These are phyloP conservation scores for Suillus variegatus DNA, from an alignment of 768 basidiomycete species.

Conservation along the genomic window DNA sequence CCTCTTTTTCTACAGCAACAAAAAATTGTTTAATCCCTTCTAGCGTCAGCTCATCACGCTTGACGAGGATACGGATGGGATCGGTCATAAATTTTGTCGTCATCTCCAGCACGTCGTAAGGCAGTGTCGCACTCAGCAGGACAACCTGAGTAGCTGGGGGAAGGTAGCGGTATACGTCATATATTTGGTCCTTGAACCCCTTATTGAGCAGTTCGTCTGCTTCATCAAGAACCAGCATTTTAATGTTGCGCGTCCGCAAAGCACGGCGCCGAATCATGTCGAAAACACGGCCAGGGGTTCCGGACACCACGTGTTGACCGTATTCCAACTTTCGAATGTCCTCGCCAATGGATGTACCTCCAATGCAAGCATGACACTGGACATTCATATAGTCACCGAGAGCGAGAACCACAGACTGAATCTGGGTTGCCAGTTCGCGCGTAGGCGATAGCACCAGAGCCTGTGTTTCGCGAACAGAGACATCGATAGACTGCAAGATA, in stretches of 20 bases:
- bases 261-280: conserved; percentile 98
- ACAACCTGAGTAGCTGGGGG: conserved; percentile 98
- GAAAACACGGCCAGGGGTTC: conserved; percentile 96
- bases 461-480: conserved; percentile 91
- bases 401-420: conserved; percentile 94
- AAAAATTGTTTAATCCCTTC: conserved; percentile 97
- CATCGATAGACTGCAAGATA: conserved; percentile 97
- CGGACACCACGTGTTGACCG: conserved; percentile 96
- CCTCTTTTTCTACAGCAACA: conserved; percentile 98
- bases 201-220: conserved; percentile 97
- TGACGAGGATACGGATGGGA: conserved; percentile 96
- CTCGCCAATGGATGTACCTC: conserved; percentile 95
- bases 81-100: conserved; percentile 99
- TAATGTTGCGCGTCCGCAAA: conserved; percentile 94
- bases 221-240: conserved; percentile 94
- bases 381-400: conserved; percentile 99
- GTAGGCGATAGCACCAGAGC: conserved; percentile 96
- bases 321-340: conserved; percentile 97
- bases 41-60: conserved; percentile 97
- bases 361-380: conserved; percentile 97
- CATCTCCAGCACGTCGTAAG: conserved; percentile 97
- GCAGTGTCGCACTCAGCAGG: conserved; percentile 92
- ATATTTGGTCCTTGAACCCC: conserved; percentile 99
- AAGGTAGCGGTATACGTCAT: conserved; percentile 97
- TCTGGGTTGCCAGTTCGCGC: conserved; percentile 99